Conservation (phyloP, 2,329 filamentous ascomycete species). For the Fusarium sp. region DNA sequence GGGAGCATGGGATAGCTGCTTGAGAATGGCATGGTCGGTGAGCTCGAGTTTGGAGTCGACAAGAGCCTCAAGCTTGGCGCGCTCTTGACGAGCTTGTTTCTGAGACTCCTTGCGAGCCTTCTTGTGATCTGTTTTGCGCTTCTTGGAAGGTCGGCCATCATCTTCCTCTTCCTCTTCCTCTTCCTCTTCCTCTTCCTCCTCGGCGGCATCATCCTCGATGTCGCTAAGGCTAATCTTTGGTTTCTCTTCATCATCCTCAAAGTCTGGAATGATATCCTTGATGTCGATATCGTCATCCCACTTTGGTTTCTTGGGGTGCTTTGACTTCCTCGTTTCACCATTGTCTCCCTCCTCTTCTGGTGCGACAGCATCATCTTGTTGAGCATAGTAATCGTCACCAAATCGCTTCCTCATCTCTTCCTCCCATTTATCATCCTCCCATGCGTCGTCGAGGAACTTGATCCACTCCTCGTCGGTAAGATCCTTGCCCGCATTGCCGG, state of each 20-base stretch:
- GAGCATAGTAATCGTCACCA: constrained; percentile 90
- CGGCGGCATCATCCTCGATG: constrained; percentile 55
- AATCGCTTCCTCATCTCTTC: constrained; percentile 90
- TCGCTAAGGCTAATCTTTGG: constrained; percentile 68
- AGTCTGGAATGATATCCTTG: constrained; percentile 89
- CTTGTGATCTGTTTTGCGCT: constrained; percentile 72
- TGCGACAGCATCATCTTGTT: constrained; percentile 75
- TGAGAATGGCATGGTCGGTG: constrained; percentile 72
- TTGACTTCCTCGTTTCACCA: constrained; percentile 63
- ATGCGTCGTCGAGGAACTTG: constrained; percentile 86
- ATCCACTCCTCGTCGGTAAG: constrained; percentile 84
- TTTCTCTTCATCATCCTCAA: constrained; percentile 73
- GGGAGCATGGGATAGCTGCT: constrained; percentile 48
- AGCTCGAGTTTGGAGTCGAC: constrained; percentile 86
- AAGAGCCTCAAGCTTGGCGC: constrained; percentile 85
- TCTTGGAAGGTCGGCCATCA: constrained; percentile 64
- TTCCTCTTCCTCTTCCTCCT: constrained; percentile 54
- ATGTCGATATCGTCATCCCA: constrained; percentile 99
- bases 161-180: constrained; percentile 57
- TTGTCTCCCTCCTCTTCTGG: constrained; percentile 73
- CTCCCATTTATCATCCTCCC: constrained; percentile 92
- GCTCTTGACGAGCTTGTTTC: constrained; percentile 82
- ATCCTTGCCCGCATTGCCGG: constrained; percentile 78
- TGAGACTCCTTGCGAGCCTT: constrained; percentile 70
- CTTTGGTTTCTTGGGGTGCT: constrained; percentile 69